Conservation (phyloP, 139 green algal genomes). For the Yamagishiella unicocca region DNA sequence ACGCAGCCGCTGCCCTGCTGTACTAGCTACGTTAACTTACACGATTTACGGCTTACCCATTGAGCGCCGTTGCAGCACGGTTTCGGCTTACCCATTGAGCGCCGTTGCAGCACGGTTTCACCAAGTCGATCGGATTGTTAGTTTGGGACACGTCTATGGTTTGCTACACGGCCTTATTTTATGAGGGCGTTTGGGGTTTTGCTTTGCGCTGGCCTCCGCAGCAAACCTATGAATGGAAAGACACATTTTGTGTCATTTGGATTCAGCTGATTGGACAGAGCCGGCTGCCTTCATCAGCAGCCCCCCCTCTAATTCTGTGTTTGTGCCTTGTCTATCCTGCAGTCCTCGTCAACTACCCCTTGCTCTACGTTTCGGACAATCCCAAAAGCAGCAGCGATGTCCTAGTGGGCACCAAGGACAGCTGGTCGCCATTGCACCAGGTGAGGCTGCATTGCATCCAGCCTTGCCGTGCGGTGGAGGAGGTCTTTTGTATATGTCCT, state of each 20-base stretch:
- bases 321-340: not conserved
- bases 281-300: not conserved
- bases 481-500: not conserved
- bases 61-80: not conserved
- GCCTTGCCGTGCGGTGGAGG: not conserved
- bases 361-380: constrained; percentile 37
- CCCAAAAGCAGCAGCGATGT: constrained; percentile 44
- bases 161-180: too few species aligned
- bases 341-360: constrained; percentile 43
- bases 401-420: constrained; percentile 13
- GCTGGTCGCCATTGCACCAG: constrained; percentile 46
- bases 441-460: not conserved
- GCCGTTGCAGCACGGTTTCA: not conserved
- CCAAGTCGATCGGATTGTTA: too few species aligned
- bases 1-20: not conserved
- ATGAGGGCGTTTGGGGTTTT: too few species aligned
- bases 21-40: not conserved
- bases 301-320: not conserved
- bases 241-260: too few species aligned
- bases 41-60: not conserved
- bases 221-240: not conserved
- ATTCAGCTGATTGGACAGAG: not conserved
- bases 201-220: too few species aligned
- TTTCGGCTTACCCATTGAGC: not conserved
- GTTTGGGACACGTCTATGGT: too few species aligned